A percentile compares a stretch with the other conserved stretches of the same genome.
phyloP scores from a whole-genome alignment of 2,329 filamentous ascomycete species.

The Arthrobotrys pseudoclavata region DNA sequence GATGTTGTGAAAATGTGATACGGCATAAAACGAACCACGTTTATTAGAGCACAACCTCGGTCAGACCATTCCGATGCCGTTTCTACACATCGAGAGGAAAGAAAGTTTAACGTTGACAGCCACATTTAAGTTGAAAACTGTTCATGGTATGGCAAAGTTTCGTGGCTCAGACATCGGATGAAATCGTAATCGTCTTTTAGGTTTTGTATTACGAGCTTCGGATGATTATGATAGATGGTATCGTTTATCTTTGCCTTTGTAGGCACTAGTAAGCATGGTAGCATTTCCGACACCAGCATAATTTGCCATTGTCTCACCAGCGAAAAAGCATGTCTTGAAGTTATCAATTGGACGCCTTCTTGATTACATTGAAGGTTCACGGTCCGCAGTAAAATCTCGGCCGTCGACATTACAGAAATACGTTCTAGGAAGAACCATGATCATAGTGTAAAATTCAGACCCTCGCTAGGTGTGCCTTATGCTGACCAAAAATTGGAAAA shows the following conservation, averaged over 20 bases:
- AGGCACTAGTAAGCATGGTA: conserved; percentile 4
- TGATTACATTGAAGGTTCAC: conserved; percentile 28
- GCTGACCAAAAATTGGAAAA: conserved; percentile 31
- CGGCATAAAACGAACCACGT: conserved; percentile 33
- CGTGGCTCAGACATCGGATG: conserved; percentile 57
- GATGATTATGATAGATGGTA: conserved; percentile 9
- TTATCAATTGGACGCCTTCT: conserved; percentile 16
- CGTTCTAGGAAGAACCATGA: conserved; percentile 25
- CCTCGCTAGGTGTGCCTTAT: conserved; percentile 30
- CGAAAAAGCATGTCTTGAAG: conserved; percentile 12
- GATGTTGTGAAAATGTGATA: conserved; percentile 53
- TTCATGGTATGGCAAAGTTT: neutral
- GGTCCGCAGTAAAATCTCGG: conserved; percentile 6
- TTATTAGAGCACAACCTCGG: conserved; percentile 43
- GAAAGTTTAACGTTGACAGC: conserved; percentile 1
- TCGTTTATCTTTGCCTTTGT: conserved; percentile 37
- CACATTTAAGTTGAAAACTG: conserved; percentile 18
- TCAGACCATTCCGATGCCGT: conserved; percentile 32
- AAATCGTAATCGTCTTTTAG: conserved; percentile 47
- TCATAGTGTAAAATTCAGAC: conserved; percentile 9
- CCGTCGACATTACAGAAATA: conserved; percentile 1
- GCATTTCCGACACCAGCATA: conserved; percentile 31
- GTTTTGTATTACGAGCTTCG: conserved; percentile 29
- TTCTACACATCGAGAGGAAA: neutral
- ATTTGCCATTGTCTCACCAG: conserved; percentile 33